Conservation (phyloP, 2,329 filamentous ascomycete genomes). For the Pseudogymnoascus sp. region DNA sequence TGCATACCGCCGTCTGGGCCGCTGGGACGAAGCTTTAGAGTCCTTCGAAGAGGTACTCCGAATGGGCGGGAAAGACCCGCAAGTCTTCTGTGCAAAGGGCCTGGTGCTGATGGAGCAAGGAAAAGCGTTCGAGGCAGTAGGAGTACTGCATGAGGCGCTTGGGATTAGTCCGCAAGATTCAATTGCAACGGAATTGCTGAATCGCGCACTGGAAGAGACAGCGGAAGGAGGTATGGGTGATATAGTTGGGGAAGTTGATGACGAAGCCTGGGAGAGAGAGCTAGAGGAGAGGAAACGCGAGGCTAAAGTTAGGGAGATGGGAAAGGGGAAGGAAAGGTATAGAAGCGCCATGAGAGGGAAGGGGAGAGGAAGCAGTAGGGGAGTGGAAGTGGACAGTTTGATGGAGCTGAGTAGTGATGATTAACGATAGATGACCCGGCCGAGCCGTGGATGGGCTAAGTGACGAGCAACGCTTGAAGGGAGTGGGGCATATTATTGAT, state of each 20-base stretch:
- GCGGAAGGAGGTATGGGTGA: conserved; percentile 33
- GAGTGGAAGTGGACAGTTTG: conserved; percentile 38
- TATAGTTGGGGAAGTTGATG: conserved; percentile 33
- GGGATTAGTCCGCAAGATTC: conserved; percentile 72
- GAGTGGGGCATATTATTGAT: background rate
- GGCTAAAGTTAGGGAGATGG: conserved; percentile 33
- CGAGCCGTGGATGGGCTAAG: background rate
- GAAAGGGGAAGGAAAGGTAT: conserved; percentile 38
- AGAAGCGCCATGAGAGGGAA: conserved; percentile 28
- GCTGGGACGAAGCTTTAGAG: conserved; percentile 62
- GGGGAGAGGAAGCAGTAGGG: conserved; percentile 21
- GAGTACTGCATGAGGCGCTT: conserved; percentile 75
- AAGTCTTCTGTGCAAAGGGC: conserved; percentile 74
- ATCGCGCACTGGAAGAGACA: conserved; percentile 60
- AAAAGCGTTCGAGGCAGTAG: conserved; percentile 66
- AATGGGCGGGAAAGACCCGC: conserved; percentile 69
- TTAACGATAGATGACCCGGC: background rate
- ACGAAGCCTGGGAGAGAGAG: conserved; percentile 48
- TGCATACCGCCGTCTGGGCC: conserved; percentile 65
- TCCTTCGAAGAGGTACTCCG: conserved; percentile 85
- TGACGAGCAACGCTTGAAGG: background rate
- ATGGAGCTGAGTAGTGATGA: conserved; percentile 49
- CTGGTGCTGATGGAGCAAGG: conserved; percentile 74
- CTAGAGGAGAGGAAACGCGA: conserved; percentile 40
- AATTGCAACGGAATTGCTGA: conserved; percentile 70